These are phyloP conservation scores for Schizochytrium sp. DNA, from an alignment of 108 stramenopile species.

Conservation along the genomic window DNA sequence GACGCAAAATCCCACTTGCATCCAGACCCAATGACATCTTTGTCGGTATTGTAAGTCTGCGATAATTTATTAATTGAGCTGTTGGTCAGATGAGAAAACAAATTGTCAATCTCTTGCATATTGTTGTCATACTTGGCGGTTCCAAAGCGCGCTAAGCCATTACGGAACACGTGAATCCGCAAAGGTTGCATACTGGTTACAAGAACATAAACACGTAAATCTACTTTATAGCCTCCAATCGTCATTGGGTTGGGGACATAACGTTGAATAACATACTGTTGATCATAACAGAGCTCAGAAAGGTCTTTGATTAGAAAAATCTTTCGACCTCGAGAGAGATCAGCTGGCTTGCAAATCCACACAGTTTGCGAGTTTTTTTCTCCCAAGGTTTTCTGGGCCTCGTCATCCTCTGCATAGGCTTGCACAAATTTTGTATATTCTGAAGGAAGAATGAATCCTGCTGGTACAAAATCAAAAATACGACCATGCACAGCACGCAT, in stretches of 20 bases:
- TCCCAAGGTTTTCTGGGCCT: background rate
- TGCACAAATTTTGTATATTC: constrained; percentile 64
- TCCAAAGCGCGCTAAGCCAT: constrained; percentile 63
- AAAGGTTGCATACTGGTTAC: constrained; percentile 74
- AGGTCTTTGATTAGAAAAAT: constrained; percentile 68
- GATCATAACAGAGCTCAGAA: background rate
- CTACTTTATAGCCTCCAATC: constrained; percentile 74
- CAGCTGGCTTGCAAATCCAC: constrained; percentile 73
- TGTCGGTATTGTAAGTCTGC: constrained; percentile 61
- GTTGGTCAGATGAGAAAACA: constrained; percentile 76
- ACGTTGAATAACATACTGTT: constrained; percentile 69
- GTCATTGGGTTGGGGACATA: constrained; percentile 73
- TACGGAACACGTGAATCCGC: constrained; percentile 62
- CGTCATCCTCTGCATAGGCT: constrained; percentile 10
- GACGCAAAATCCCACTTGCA: constrained; percentile 69
- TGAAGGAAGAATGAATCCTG: constrained; percentile 72
- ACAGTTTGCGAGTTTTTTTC: constrained; percentile 17
- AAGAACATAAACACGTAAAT: constrained; percentile 74
- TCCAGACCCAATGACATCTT: constrained; percentile 51
- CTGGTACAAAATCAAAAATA: constrained; percentile 70
- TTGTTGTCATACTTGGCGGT: constrained; percentile 45
- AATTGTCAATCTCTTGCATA: background rate
- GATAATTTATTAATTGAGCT: constrained; percentile 78
- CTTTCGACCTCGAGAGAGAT: constrained; percentile 69
- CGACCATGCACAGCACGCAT: constrained; percentile 23